phyloP scores from a whole-genome alignment of 352 stramenopile species.

The Pythium coloratum region DNA sequence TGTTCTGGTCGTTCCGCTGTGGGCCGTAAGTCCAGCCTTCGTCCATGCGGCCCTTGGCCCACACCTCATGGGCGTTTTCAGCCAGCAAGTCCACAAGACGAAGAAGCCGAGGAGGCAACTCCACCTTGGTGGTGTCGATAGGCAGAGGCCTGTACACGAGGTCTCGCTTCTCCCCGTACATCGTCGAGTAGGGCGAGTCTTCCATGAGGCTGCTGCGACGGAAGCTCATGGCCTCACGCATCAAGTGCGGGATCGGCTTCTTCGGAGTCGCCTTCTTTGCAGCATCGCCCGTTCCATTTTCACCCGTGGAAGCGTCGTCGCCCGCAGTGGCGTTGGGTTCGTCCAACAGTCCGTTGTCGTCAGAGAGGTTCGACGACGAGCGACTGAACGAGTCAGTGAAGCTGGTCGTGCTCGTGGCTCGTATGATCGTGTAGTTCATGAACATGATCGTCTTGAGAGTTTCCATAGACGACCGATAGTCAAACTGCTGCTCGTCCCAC shows the following conservation, averaged over 20 bases:
- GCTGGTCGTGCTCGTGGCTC: conserved; percentile 44
- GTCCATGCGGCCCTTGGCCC: conserved; percentile 85
- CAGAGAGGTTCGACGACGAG: conserved; percentile 67
- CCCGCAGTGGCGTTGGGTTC: conserved; percentile 10
- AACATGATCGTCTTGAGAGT: conserved; percentile 88
- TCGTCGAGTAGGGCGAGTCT: conserved; percentile 75
- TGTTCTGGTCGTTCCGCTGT: conserved; percentile 67
- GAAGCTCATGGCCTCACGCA: conserved; percentile 76
- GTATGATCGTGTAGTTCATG: conserved; percentile 85
- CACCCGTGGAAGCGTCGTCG: conserved; percentile 21
- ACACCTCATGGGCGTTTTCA: conserved; percentile 88
- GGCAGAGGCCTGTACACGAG: conserved; percentile 74
- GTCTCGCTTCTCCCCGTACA: conserved; percentile 56
- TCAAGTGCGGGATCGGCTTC: conserved; percentile 57
- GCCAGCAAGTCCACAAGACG: conserved; percentile 79
- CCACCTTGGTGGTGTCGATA: conserved; percentile 73
- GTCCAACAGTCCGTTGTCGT: conserved; percentile 17
- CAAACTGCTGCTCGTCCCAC: conserved; percentile 78
- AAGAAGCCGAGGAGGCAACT: conserved; percentile 61
- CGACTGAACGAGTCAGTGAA: conserved; percentile 68
- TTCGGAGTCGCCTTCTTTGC: conserved; percentile 25
- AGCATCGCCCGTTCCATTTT: background rate
- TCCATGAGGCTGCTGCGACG: conserved; percentile 76
- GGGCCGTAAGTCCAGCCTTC: conserved; percentile 86
- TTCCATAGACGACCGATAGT: conserved; percentile 86